phyloP scores from a whole-genome alignment of 352 stramenopile genomes.

The Aphanomyces astaci region DNA sequence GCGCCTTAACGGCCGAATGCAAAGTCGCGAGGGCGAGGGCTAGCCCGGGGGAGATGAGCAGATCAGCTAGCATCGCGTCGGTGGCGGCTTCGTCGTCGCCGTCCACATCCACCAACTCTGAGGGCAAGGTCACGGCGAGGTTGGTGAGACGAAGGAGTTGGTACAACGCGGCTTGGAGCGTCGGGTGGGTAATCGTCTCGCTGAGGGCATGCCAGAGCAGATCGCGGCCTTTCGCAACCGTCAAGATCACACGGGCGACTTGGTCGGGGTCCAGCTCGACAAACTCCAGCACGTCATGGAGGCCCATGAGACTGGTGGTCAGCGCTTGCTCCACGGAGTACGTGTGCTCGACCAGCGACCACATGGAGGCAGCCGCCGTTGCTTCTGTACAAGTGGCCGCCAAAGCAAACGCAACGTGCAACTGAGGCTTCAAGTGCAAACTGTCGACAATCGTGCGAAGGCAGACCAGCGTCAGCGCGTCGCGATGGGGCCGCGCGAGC shows the following conservation, averaged over 20 bases:
- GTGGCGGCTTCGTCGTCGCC: conserved; percentile 66
- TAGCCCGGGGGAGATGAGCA: conserved; percentile 57
- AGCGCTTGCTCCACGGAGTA: conserved; percentile 45
- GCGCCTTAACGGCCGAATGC: conserved; percentile 19
- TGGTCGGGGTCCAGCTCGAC: conserved; percentile 42
- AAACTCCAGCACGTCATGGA: conserved; percentile 47
- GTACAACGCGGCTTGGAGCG: conserved; percentile 2
- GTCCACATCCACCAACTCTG: conserved; percentile 59
- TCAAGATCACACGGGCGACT: neutral
- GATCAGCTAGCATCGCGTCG: conserved; percentile 50
- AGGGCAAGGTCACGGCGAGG: neutral
- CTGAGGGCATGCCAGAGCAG: conserved; percentile 1
- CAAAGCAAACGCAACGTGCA: conserved; percentile 50
- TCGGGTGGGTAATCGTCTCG: neutral
- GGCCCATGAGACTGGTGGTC: conserved; percentile 24
- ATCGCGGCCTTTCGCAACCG: neutral
- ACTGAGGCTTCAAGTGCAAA: conserved; percentile 41
- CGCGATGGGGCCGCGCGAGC: conserved; percentile 46
- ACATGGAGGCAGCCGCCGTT: conserved; percentile 43
- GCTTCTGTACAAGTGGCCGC: too few species aligned
- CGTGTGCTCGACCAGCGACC: conserved; percentile 33
- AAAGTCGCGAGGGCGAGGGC: conserved; percentile 53
- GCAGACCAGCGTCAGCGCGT: conserved; percentile 51
- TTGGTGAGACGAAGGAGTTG: neutral
- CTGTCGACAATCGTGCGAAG: conserved; percentile 46